Percentiles rank a stretch among this genome's conserved stretches.
Evolutionary conservation across 108 stramenopile genomes (phyloP).

Genomic region (Fistulifera solaris): DNA sequence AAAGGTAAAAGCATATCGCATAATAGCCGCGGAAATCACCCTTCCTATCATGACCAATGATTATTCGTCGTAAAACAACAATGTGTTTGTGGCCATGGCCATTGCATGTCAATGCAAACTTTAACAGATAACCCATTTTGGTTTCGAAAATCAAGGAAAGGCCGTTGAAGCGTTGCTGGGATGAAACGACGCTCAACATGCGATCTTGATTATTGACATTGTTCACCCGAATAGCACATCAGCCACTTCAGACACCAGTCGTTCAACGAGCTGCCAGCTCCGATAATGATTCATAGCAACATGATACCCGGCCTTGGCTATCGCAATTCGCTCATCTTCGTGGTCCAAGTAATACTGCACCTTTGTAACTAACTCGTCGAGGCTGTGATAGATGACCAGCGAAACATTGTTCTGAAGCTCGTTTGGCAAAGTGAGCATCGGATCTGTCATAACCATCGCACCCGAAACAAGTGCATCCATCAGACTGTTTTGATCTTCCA

Average conservation of each 20-base stretch:
- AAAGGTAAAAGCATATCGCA: too few relatives aligned
- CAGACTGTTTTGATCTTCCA: conserved; percentile 59
- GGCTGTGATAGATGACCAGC: conserved; percentile 34
- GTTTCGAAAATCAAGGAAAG: too few relatives aligned
- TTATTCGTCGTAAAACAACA: too few relatives aligned
- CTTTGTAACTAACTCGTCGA: conserved; percentile 14
- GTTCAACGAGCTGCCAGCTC: conserved; percentile 45
- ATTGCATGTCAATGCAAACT: too few relatives aligned
- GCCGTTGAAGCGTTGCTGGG: too few relatives aligned
- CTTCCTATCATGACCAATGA: too few relatives aligned
- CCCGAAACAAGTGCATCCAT: conserved; percentile 52
- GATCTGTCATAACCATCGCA: conserved; percentile 51
- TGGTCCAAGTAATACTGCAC: conserved; percentile 27
- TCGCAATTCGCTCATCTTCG: conserved; percentile 20
- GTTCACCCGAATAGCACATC: too few relatives aligned
- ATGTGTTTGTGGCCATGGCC: too few relatives aligned
- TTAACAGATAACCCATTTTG: too few relatives aligned
- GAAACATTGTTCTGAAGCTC: conserved; percentile 26
- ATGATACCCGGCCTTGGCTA: conserved; percentile 32
- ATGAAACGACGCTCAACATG: too few relatives aligned
- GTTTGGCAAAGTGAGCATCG: conserved; percentile 30
- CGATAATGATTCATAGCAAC: conserved; percentile 45
- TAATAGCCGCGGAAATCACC: too few relatives aligned
- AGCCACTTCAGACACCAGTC: conserved; percentile 22
- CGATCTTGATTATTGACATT: too few relatives aligned